Percentiles rank a stretch among this genome's conserved stretches.
Evolutionary conservation across 2,329 filamentous ascomycete species (phyloP).

Genomic region (Fusarium verrucosum): DNA sequence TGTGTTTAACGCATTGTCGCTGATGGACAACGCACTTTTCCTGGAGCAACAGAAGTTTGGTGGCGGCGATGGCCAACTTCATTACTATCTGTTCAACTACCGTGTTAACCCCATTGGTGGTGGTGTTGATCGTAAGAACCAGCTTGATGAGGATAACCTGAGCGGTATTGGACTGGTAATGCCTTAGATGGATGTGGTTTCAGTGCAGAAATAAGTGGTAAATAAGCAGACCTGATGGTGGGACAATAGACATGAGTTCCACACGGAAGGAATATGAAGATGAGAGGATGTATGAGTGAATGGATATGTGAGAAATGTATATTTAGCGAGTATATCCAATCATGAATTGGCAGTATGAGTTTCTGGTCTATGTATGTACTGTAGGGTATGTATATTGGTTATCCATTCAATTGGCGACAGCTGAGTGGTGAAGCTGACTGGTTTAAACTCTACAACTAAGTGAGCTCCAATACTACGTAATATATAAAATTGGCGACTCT

Average conservation of each 20-base stretch:
- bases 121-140: slow-evolving; percentile 82
- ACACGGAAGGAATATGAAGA: neutral
- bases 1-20: slow-evolving; percentile 93
- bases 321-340: slow-evolving; percentile 11
- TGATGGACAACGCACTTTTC: slow-evolving; percentile 95
- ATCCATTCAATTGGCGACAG: neutral
- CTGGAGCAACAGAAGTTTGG: slow-evolving; percentile 94
- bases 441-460: neutral
- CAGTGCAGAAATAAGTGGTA: neutral
- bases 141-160: slow-evolving; percentile 77
- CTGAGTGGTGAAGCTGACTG: neutral
- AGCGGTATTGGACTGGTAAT: slow-evolving; percentile 93
- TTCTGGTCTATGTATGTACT: neutral
- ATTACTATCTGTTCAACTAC: slow-evolving; percentile 99
- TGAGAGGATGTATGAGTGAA: slow-evolving; percentile 5
- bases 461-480: no score
- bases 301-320: slow-evolving; percentile 6
- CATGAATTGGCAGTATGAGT: neutral
- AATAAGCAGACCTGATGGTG: neutral
- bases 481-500: neutral
- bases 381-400: no score
- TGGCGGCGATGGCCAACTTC: slow-evolving; percentile 89
- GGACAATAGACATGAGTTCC: slow-evolving; percentile 4
- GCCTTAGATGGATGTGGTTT: slow-evolving; percentile 48
- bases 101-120: slow-evolving; percentile 84